Percentiles rank a stretch among this genome's conserved stretches.
These are phyloP conservation scores for Paecilomyces sp. DNA, from an alignment of 2,329 filamentous ascomycete species.

Conservation along the genomic window DNA sequence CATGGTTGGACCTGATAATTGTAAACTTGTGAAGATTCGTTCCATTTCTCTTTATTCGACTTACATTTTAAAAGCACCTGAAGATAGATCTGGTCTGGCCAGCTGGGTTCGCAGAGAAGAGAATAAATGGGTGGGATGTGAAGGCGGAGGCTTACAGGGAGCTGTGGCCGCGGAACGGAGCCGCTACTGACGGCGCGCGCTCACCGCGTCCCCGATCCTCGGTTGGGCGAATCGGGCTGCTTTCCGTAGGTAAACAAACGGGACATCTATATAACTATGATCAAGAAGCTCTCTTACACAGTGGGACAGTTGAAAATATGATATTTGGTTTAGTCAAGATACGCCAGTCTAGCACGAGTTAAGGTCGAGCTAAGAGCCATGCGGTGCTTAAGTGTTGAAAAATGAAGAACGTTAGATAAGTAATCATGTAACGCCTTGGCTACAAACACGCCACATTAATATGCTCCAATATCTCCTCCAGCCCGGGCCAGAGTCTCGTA, in stretches of 20 bases:
- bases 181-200: background rate
- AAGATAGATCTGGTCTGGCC: background rate
- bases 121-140: background rate
- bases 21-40: background rate
- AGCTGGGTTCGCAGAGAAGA: background rate
- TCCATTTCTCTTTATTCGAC: background rate
- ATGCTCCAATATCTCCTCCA: slow-evolving; percentile 55
- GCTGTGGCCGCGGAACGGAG: background rate
- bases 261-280: background rate
- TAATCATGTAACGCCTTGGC: background rate
- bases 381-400: background rate
- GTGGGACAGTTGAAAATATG: background rate
- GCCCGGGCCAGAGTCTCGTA: slow-evolving; percentile 83
- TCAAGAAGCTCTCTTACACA: background rate
- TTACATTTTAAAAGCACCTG: background rate
- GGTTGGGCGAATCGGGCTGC: background rate
- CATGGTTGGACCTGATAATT: background rate
- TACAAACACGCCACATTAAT: slow-evolving; percentile 13
- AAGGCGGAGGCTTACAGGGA: background rate
- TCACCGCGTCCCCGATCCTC: background rate
- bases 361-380: background rate
- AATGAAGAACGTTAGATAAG: background rate
- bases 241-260: background rate
- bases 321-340: background rate
- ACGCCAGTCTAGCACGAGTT: background rate